A percentile compares a stretch with the other conserved stretches of the same genome.
These are phyloP conservation scores for Syzygium oleosum DNA, from an alignment of 345 rosid genomes.

Conservation along the genomic window DNA sequence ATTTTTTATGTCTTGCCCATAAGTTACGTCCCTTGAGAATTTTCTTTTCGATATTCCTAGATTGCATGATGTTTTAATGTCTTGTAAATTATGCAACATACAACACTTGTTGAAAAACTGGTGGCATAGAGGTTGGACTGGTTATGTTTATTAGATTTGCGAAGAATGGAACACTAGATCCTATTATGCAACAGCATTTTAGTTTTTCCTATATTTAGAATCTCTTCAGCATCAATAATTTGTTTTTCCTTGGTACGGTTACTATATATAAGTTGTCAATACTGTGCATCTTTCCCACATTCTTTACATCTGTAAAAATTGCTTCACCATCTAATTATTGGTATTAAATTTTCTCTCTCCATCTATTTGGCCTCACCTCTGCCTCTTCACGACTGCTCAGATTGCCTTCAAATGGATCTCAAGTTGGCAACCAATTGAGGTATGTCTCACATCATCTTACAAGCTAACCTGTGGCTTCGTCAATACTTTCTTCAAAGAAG, in stretches of 20 bases:
- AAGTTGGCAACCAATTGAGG: constrained; percentile 79
- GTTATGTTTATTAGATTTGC: not conserved
- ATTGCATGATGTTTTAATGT: not conserved
- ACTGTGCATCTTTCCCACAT: not conserved
- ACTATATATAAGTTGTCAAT: not conserved
- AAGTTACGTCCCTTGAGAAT: not conserved
- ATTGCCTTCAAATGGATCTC: constrained; percentile 41
- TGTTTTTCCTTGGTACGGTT: not conserved
- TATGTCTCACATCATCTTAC: constrained; percentile 4
- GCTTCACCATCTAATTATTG: not conserved
- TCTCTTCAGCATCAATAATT: not conserved
- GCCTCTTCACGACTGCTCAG: constrained; percentile 19
- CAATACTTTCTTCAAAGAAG: not conserved
- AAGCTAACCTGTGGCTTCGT: not conserved
- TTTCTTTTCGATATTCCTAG: not conserved
- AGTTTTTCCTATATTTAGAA: not conserved
- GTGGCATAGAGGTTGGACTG: not conserved
- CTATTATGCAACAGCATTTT: not conserved
- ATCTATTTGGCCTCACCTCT: not conserved
- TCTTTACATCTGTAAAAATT: not conserved
- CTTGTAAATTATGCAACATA: not conserved
- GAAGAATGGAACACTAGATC: not conserved
- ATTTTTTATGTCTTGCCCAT: not conserved
- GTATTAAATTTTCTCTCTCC: not conserved
- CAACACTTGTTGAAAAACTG: not conserved